These are phyloP conservation scores for Trichophyton schoenleinii DNA, from an alignment of 2,329 filamentous ascomycete species.

Conservation along the genomic window DNA sequence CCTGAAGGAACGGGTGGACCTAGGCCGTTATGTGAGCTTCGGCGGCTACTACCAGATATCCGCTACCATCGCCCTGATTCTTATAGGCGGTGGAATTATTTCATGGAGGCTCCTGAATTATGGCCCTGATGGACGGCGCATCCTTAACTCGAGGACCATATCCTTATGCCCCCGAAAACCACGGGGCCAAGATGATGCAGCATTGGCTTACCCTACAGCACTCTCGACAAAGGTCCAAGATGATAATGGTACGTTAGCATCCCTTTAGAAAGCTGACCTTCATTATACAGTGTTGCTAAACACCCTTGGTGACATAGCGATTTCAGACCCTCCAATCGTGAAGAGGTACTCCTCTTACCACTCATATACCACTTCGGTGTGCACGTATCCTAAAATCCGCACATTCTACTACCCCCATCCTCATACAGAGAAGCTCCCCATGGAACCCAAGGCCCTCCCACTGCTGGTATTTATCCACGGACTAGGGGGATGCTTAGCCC, in stretches of 20 bases:
- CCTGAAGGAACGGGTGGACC: neutral
- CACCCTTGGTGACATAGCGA: constrained; percentile 1
- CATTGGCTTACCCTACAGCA: no score
- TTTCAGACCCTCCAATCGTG: constrained; percentile 63
- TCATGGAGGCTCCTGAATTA: neutral
- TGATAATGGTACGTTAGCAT: no score
- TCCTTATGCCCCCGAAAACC: neutral
- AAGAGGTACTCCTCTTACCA: constrained; percentile 60
- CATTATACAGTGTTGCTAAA: no score
- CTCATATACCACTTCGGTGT: constrained; percentile 56
- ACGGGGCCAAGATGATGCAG: neutral
- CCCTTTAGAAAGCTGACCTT: no score
- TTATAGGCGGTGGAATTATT: neutral
- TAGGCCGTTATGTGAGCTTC: neutral
- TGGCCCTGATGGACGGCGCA: neutral
- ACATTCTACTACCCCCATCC: constrained; percentile 74
- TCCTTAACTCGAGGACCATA: neutral
- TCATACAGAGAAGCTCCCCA: constrained; percentile 69
- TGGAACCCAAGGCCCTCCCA: constrained; percentile 59
- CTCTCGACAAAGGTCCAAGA: no score
- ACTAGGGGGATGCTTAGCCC: constrained; percentile 78
- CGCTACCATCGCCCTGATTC: neutral
- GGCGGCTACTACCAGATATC: neutral
- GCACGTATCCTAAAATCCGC: constrained; percentile 63
- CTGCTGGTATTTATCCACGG: constrained; percentile 87